A percentile compares a stretch with the other conserved stretches of the same genome.
phyloP scores from a whole-genome alignment of 2,329 filamentous ascomycete genomes.

The Fusarium humuli region DNA sequence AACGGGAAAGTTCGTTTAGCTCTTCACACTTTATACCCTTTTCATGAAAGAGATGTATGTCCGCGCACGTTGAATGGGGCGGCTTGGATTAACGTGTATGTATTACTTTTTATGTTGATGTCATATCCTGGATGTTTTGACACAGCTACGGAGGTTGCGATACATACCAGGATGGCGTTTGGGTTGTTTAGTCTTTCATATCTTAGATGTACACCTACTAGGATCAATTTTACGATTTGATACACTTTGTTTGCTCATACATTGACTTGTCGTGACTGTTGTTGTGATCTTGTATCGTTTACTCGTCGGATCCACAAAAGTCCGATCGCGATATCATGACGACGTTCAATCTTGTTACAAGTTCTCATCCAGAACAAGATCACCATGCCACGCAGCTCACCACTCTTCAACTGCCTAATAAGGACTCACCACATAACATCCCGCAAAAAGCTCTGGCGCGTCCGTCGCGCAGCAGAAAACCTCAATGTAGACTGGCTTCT shows the following conservation, averaged over 20 bases:
- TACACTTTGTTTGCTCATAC: background rate
- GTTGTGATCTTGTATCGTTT: background rate
- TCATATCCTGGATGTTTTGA: constrained; percentile 31
- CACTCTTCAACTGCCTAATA: constrained; percentile 63
- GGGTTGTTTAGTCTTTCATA: constrained; percentile 29
- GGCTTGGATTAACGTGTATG: constrained; percentile 35
- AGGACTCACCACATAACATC: constrained; percentile 86
- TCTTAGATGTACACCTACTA: constrained; percentile 34
- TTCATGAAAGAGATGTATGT: constrained; percentile 35
- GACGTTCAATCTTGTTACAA: background rate
- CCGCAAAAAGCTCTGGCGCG: constrained; percentile 73
- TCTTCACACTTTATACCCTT: constrained; percentile 45
- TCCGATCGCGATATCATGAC: constrained; percentile 18
- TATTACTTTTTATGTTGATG: constrained; percentile 30
- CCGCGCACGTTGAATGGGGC: background rate
- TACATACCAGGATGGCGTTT: constrained; percentile 37
- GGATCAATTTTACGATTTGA: constrained; percentile 23
- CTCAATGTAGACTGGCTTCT: constrained; percentile 70
- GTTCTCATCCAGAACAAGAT: background rate
- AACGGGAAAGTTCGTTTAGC: constrained; percentile 21
- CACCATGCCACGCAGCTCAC: constrained; percentile 34
- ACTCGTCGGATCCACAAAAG: constrained; percentile 27
- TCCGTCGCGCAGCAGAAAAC: constrained; percentile 72
- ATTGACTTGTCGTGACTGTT: background rate
- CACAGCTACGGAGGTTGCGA: constrained; percentile 18